A percentile compares a stretch with the other conserved stretches of the same genome.
These are phyloP conservation scores for Macrotyloma uniflorum DNA, from an alignment of 306 rosid genomes.

Conservation along the genomic window DNA sequence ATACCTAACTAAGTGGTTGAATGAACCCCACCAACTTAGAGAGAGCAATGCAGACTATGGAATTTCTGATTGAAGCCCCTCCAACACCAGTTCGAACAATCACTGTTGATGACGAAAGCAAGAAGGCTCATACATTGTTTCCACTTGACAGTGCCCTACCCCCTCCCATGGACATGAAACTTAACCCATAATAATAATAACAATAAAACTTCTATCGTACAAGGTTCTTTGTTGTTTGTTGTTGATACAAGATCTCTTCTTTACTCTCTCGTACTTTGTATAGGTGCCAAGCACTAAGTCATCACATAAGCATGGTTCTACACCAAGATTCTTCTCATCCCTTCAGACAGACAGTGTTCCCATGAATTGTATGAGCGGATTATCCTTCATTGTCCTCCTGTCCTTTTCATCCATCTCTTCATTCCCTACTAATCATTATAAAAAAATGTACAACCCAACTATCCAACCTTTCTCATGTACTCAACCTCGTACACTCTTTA, in stretches of 20 bases:
- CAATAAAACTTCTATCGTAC: not conserved
- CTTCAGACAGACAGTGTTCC: not conserved
- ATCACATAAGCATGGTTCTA: not conserved
- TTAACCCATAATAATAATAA: not conserved
- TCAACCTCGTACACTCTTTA: no score
- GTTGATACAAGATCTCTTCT: not conserved
- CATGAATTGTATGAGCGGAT: not conserved
- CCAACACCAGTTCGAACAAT: not conserved
- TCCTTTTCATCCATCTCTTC: not conserved
- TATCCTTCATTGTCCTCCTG: not conserved
- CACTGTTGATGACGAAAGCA: not conserved
- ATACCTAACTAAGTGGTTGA: not conserved
- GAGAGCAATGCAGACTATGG: no score
- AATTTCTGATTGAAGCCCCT: not conserved
- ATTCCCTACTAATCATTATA: not conserved
- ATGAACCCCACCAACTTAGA: slow-evolving; percentile 3
- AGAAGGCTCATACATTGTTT: not conserved
- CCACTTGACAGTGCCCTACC: not conserved
- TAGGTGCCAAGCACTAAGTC: not conserved
- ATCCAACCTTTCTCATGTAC: no score
- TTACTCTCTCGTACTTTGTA: not conserved
- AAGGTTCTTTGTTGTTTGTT: not conserved
- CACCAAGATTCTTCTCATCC: not conserved
- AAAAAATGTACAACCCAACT: not conserved
- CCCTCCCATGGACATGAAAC: not conserved